These are phyloP conservation scores for Amanita molliuscula DNA, from an alignment of 768 basidiomycete genomes.

Conservation along the genomic window DNA sequence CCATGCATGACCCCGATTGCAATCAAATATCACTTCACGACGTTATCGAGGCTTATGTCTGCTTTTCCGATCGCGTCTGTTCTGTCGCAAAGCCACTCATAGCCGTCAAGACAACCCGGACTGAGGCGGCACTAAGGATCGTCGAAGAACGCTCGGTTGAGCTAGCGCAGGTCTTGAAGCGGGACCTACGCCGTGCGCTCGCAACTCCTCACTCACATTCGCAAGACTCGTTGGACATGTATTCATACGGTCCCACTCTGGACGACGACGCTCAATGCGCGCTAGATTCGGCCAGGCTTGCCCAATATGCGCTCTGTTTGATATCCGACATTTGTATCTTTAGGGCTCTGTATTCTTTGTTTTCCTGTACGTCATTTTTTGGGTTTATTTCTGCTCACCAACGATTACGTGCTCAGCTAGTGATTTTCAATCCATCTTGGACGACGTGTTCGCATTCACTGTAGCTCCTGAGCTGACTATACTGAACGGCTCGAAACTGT, in stretches of 20 bases:
- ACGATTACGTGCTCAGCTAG: conserved; percentile 19
- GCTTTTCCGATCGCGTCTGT: conserved; percentile 36
- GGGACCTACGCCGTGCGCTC: conserved; percentile 40
- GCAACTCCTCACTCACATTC: conserved; percentile 19
- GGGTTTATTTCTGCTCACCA: too few species aligned
- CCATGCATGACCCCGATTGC: conserved; percentile 24
- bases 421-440: conserved; percentile 33
- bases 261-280: conserved; percentile 29
- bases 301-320: conserved; percentile 41
- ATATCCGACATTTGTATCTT: conserved; percentile 42
- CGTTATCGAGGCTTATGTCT: conserved; percentile 51
- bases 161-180: conserved; percentile 32
- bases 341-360: conserved; percentile 30
- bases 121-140: conserved; percentile 11
- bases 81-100: conserved; percentile 14
- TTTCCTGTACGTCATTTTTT: conserved; percentile 38
- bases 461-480: conserved; percentile 22
- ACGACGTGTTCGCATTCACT: conserved; percentile 33
- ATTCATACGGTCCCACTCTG: conserved; percentile 13
- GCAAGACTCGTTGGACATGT: conserved; percentile 6
- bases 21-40: conserved; percentile 37
- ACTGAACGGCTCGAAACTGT: conserved; percentile 32
- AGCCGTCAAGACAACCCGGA: background rate
- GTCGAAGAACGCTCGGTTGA: conserved; percentile 22
- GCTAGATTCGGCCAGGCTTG: conserved; percentile 33